Percentiles rank a stretch among this genome's conserved stretches.
Evolutionary conservation across 1,284 basidiomycete genomes (phyloP).

Genomic region (Boletellus sp.): DNA sequence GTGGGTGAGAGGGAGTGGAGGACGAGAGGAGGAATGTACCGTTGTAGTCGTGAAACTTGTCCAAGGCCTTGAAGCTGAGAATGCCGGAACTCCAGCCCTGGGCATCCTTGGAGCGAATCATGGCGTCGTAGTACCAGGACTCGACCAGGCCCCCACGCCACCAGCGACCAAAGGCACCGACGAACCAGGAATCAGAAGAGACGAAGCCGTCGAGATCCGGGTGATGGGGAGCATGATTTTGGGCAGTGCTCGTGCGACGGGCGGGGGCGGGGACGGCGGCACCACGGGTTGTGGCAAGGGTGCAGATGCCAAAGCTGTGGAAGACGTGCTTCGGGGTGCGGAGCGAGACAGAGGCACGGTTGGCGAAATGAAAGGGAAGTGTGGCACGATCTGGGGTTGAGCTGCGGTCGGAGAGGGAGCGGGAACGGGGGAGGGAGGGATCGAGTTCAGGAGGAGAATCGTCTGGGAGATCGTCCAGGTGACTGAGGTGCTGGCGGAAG

Average conservation of each 20-base stretch:
- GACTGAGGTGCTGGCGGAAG: constrained; percentile 89
- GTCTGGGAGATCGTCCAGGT: constrained; percentile 69
- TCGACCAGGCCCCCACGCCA: constrained; percentile 75
- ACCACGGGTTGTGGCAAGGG: constrained; percentile 56
- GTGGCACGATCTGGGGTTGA: constrained; percentile 28
- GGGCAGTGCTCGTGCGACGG: constrained; percentile 17
- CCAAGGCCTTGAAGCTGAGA: constrained; percentile 64
- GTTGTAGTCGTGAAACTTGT: constrained; percentile 58
- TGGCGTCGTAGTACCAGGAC: constrained; percentile 65
- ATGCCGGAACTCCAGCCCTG: constrained; percentile 73
- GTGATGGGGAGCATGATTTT: constrained; percentile 25
- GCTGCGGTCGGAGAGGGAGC: constrained; percentile 28
- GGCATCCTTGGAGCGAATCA: constrained; percentile 62
- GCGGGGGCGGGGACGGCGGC: constrained; percentile 22
- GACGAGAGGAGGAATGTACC: constrained; percentile 39
- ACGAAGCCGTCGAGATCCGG: constrained; percentile 43
- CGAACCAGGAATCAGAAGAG: constrained; percentile 76
- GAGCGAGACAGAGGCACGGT: constrained; percentile 86
- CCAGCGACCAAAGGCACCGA: constrained; percentile 86
- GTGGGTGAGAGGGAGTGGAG: constrained; percentile 1
- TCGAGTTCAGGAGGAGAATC: constrained; percentile 40
- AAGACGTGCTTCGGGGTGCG: constrained; percentile 91
- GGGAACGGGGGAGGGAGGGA: constrained; percentile 33
- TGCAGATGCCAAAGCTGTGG: constrained; percentile 81
- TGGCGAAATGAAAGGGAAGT: constrained; percentile 80